Evolutionary conservation across 305 asterid genomes (phyloP), one percentile per base, ranked within the genome.

Genomic region (Andrographis paniculata): DNA sequence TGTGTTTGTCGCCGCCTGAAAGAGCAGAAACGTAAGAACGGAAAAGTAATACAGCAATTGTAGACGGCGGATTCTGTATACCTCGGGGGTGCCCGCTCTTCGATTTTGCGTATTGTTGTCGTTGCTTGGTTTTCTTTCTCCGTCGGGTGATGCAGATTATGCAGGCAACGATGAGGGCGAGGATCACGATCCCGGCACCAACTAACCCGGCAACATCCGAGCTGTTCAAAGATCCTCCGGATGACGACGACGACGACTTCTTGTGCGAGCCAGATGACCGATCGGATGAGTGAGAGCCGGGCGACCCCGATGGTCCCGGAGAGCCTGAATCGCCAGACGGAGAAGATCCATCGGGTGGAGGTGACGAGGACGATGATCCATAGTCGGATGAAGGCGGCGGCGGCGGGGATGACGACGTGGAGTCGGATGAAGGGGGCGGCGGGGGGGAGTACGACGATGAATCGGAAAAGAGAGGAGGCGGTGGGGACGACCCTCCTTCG

Each of bases 1-100:
- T 45, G 64, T 63, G 53, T 45, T 51, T 47, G 28, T 66, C 54
- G 55, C 59, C 72, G 18, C 55, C 57, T 56, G 49, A 50, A 45
- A 60, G 17, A 20, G 11, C 8, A 36, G n/a, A n/a, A n/a, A n/a
- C n/a, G n/a, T n/a, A n/a, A n/a, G n/a, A n/a, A n/a, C n/a, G n/a
- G n/a, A n/a, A n/a, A n/a, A n/a, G n/a, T n/a, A n/a, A n/a, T n/a
- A n/a, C n/a, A n/a, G n/a, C n/a, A n/a, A n/a, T n/a, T n/a, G n/a
- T n/a, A n/a, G n/a, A n/a, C n/a, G 20, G 43, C 17, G 23, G 6
- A 23, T 30, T n/a, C 15, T 59, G 20, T 56, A 44, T 43, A 73
- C 81, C 78, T 63, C 46, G 65, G 1, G 65, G 67, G 51, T 20
- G 60, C 20, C 69, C 68, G 16, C 51, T 52, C n/a, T n/a, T n/a